Evolutionary conservation across 371 early-diverging fungal genomes (phyloP), one percentile per base, ranked within the genome.

Genomic region (Mucor lusitanicus): DNA sequence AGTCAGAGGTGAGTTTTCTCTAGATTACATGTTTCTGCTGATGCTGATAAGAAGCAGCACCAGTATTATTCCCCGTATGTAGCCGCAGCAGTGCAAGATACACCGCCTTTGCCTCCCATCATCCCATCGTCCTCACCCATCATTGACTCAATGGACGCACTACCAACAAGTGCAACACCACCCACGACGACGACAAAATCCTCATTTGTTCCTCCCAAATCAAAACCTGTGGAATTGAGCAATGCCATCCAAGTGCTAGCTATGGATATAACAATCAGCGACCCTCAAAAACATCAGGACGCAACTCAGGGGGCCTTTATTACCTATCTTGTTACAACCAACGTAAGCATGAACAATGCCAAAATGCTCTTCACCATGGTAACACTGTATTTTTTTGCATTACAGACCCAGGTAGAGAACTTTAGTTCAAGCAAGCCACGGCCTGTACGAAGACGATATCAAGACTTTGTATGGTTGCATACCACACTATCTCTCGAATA

Each of bases 401-500:
- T 2, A 30, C 30, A 70, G 74, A 65, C 74, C 6, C 30, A 61
- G 21, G 54, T 70, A 9, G 55, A 67, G 35, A 69, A 63, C 0
- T 73, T 69, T 23, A 44, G 33, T 15, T 56, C 63, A 9, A 15
- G 23, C 0, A 44, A 54, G 1, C 69, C 69, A 23, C 59, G 61
- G 25, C 70, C 70, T 42, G 88, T 94, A 3, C 85, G 95, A 59
- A 83, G 96, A 67, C 83, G 97, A 68, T 97, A 91, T 77, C 92
- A 91, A 68, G 97, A 97, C 72, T 97, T 97, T 85, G 88, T 85
- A 8, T 91, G 91, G 91, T 82, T 97, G 54, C 87, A 94, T 68
- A 74, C 81, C 44, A 81, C 84, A 32, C 79, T 97, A 37, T 65
- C 72, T 33, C 80, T 85, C 30, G 91, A 91, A 69, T 91, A 81